A percentile compares a stretch with the other conserved stretches of the same genome.
These are phyloP conservation scores for Dictyostelium brefeldianum DNA, from an alignment of 78 protist genomes.

Conservation along the genomic window DNA sequence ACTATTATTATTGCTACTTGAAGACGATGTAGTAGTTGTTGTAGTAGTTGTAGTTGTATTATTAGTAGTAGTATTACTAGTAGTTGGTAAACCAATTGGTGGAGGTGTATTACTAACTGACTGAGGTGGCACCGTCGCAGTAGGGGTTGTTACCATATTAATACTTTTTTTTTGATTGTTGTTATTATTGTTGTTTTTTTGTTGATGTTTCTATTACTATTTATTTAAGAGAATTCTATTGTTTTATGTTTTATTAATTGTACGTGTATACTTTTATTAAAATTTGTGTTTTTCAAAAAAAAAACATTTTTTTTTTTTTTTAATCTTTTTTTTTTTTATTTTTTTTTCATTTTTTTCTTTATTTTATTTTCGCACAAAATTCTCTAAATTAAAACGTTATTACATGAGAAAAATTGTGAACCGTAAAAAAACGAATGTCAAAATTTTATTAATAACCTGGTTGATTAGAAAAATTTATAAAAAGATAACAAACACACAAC, in stretches of 20 bases:
- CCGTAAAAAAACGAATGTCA: no score
- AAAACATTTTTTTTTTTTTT: no score
- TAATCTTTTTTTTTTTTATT: no score
- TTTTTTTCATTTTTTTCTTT: no score
- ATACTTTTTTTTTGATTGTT: not conserved
- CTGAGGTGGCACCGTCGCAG: no score
- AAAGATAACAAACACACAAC: no score
- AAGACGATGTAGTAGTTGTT: not conserved
- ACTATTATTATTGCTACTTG: conserved; percentile 3
- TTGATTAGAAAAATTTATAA: no score
- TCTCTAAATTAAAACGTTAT: no score
- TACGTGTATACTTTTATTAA: not conserved
- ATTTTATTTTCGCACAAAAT: no score
- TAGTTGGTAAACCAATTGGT: not conserved
- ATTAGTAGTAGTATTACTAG: not conserved
- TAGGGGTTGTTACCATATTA: not conserved
- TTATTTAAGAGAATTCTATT: not conserved
- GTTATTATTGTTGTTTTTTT: not conserved
- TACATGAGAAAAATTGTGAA: no score
- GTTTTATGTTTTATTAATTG: not conserved
- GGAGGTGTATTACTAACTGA: no score
- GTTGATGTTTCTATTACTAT: not conserved
- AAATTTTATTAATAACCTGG: no score
- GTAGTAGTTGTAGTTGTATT: conserved; percentile 9
- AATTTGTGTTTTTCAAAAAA: not conserved